Base-by-base conservation (phyloP, 768 basidiomycete species). In the Hericium alpestre region DNA sequence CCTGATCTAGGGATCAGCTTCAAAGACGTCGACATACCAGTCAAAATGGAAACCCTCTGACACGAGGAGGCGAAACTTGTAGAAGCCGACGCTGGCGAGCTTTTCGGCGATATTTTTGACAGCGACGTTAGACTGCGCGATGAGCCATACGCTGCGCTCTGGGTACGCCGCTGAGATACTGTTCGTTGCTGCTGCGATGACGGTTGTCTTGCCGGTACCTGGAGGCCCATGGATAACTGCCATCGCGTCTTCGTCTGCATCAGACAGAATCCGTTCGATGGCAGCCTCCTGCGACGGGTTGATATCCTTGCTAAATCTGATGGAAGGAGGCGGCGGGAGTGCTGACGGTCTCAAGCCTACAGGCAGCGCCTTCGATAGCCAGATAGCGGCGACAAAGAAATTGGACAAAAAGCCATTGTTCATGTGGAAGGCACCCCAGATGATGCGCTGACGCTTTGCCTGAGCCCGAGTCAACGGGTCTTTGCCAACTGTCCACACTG, bases 101-200 rank as follows among this genome's bases (percentile, higher is more conserved):
- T 74, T 79, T 58, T 77, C 74, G 0, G 76, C 76, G n/a, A 79
- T 77, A 55, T 79, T 79, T 61, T 79, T 79, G 18, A 79, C 77
- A 0, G 75, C 78, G 38, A 79, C 74, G 43, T 79, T 79, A 0
- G 77, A 77, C 27, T 79, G 78, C 0, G 78, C 76, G 25, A 73
- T 65, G 37, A 79, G 59, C 71, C 73, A 79, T 10, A 74, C 63
- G 7, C 61, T 53, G 20, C 47, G 25, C 22, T 8, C 15, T 4
- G 46, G 38, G 3, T 20, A 48, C 5, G 3, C 15, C n/a, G 10
- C 52, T 12, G 50, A 38, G 38, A 54, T 23, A 4, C 49, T 52
- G 32, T 32, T 48, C 38, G 60, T 59, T 61, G 56, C 58, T 13
- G 56, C 63, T 4, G 62, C 56, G 38, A 67, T 67, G 37, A 63